Percentiles rank a stretch among this genome's conserved stretches.
Evolutionary conservation across 257 asterid genomes (phyloP).

Genomic region (Eustoma russellianum): DNA sequence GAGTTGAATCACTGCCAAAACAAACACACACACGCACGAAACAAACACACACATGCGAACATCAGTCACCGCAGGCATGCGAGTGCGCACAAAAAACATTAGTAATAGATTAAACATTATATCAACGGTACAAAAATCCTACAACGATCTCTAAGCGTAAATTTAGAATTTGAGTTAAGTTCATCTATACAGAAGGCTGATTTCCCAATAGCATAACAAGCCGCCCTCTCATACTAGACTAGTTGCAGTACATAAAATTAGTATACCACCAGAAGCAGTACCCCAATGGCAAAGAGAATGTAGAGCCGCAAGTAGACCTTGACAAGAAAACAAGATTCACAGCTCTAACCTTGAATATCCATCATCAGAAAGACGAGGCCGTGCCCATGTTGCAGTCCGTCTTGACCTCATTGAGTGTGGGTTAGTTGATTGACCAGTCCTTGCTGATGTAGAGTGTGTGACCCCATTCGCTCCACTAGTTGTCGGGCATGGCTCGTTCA

Average conservation of each 20-base stretch:
- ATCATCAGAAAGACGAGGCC: conserved; percentile 71
- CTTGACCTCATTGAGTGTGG: conserved; percentile 87
- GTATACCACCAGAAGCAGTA: background rate
- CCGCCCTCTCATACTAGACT: no score
- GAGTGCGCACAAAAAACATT: no score
- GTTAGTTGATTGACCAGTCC: conserved; percentile 36
- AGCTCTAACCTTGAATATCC: conserved; percentile 67
- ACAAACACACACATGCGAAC: no score
- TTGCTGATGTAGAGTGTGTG: conserved; percentile 30
- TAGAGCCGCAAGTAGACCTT: background rate
- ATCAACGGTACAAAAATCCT: no score
- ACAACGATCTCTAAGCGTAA: no score
- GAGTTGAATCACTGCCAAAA: conserved; percentile 58
- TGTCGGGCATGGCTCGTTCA: conserved; percentile 41
- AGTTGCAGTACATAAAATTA: background rate
- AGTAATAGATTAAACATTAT: no score
- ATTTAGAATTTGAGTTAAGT: no score
- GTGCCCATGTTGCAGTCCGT: conserved; percentile 94
- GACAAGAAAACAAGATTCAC: background rate
- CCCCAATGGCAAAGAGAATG: background rate
- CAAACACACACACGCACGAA: no score
- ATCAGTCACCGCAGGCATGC: no score
- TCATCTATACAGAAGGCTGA: no score
- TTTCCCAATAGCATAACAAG: no score
- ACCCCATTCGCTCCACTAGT: conserved; percentile 20